These are phyloP conservation scores for Fusarium tuaranense DNA, from an alignment of 2,329 filamentous ascomycete species.

Conservation along the genomic window DNA sequence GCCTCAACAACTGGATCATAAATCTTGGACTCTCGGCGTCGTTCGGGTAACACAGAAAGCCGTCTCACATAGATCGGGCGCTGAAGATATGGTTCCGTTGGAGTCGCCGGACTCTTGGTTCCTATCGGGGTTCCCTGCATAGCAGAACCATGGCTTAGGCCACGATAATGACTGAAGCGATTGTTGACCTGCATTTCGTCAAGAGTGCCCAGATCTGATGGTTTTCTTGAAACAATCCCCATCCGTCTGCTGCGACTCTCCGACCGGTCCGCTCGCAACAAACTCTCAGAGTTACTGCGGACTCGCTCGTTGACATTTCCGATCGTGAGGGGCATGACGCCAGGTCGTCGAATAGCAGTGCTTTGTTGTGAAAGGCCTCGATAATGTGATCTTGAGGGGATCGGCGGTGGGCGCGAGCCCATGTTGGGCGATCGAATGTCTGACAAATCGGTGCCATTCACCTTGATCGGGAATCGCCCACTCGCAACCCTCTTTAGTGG, in stretches of 20 bases:
- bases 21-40: conserved; percentile 70
- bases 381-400: conserved; percentile 82
- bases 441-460: conserved; percentile 77
- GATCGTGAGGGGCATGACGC: conserved; percentile 77
- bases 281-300: conserved; percentile 73
- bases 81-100: conserved; percentile 67
- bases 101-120: conserved; percentile 68
- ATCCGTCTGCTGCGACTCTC: conserved; percentile 71
- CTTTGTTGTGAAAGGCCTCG: conserved; percentile 79
- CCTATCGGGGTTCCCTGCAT: conserved; percentile 66
- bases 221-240: conserved; percentile 71
- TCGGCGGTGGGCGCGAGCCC: conserved; percentile 74
- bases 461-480: conserved; percentile 76
- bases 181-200: conserved; percentile 73
- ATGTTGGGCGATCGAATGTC: conserved; percentile 76
- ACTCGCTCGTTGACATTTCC: conserved; percentile 76
- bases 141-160: conserved; percentile 75
- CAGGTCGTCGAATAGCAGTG: conserved; percentile 73
- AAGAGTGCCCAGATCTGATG: conserved; percentile 70
- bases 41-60: conserved; percentile 72
- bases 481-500: conserved; percentile 72
- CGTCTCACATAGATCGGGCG: conserved; percentile 73
- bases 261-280: conserved; percentile 65
- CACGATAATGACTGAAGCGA: conserved; percentile 74
- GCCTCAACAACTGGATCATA: conserved; percentile 73